These are phyloP conservation scores for Prototheca wickerhamii DNA, from an alignment of 163 green algal species.

Conservation along the genomic window DNA sequence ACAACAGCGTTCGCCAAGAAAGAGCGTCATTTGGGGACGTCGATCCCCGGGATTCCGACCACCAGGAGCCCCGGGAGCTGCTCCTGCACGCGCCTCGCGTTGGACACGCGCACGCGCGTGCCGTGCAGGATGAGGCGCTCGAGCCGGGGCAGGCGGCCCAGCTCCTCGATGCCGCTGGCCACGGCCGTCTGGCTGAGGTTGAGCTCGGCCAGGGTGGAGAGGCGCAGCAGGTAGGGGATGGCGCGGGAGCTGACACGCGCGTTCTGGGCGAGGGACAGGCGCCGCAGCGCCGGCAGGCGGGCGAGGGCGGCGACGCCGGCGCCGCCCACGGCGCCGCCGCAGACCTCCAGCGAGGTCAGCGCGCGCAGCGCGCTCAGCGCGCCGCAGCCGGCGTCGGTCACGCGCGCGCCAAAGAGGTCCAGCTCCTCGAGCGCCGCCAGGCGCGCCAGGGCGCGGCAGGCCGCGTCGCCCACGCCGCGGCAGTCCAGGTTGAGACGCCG, in stretches of 20 bases:
- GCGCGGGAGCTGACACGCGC: slow-evolving; percentile 5
- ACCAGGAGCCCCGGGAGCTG: not conserved
- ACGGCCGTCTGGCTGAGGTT: slow-evolving; percentile 24
- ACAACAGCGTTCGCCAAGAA: not conserved
- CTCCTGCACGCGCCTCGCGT: not conserved
- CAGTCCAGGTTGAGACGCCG: slow-evolving; percentile 45
- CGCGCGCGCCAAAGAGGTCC: slow-evolving; percentile 54
- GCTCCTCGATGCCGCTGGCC: slow-evolving; percentile 13
- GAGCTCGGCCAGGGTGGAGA: slow-evolving; percentile 16
- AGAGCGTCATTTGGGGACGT: not conserved
- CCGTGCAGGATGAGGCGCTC: slow-evolving; percentile 4
- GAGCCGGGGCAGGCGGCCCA: slow-evolving; percentile 17
- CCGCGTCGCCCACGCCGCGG: slow-evolving; percentile 25
- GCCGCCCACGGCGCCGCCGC: slow-evolving; percentile 42
- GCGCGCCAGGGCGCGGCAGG: slow-evolving; percentile 28
- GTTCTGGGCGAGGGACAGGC: slow-evolving; percentile 36
- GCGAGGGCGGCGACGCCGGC: slow-evolving; percentile 28
- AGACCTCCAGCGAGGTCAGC: slow-evolving; percentile 51
- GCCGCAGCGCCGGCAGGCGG: slow-evolving; percentile 23
- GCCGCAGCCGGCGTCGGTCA: slow-evolving; percentile 43
- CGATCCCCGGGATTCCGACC: not conserved
- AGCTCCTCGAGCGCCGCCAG: slow-evolving; percentile 37
- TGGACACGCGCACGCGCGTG: not conserved
- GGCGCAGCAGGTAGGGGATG: slow-evolving; percentile 8
- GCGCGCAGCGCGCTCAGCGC: slow-evolving; percentile 34